Percentiles rank a stretch among this genome's conserved stretches.
These are phyloP conservation scores for Rhodamnia rubescens DNA, from an alignment of 345 rosid genomes.

Conservation along the genomic window DNA sequence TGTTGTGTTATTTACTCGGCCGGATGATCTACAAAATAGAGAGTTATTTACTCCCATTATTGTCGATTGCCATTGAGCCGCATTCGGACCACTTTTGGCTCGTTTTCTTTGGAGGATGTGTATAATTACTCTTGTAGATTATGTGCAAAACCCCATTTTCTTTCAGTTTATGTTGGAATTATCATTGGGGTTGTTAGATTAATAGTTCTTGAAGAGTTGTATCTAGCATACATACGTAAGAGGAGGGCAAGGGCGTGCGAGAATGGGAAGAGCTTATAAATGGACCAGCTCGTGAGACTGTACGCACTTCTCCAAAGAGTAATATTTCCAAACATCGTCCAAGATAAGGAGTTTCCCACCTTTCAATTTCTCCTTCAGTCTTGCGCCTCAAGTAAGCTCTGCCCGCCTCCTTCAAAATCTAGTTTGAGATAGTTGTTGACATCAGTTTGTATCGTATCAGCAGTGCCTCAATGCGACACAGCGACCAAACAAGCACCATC, in stretches of 20 bases:
- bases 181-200: not conserved
- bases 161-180: not conserved
- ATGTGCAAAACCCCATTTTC: not conserved
- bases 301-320: not conserved
- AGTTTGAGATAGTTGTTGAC: not conserved
- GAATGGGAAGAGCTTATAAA: too few relatives aligned
- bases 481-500: not conserved
- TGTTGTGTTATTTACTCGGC: not conserved
- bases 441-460: not conserved
- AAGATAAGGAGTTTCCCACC: not conserved
- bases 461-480: not conserved
- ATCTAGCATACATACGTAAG: too few relatives aligned
- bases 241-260: too few relatives aligned
- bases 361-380: not conserved
- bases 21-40: not conserved
- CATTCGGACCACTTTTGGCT: not conserved
- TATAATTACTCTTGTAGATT: too few relatives aligned
- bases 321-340: not conserved
- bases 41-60: too few relatives aligned
- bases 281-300: not conserved
- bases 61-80: not conserved
- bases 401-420: not conserved
- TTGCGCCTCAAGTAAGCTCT: not conserved
- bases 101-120: not conserved
- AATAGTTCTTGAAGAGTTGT: too few relatives aligned